Evolutionary conservation across 2,329 filamentous ascomycete species (phyloP).

Genomic region (Sporothrix pallida): DNA sequence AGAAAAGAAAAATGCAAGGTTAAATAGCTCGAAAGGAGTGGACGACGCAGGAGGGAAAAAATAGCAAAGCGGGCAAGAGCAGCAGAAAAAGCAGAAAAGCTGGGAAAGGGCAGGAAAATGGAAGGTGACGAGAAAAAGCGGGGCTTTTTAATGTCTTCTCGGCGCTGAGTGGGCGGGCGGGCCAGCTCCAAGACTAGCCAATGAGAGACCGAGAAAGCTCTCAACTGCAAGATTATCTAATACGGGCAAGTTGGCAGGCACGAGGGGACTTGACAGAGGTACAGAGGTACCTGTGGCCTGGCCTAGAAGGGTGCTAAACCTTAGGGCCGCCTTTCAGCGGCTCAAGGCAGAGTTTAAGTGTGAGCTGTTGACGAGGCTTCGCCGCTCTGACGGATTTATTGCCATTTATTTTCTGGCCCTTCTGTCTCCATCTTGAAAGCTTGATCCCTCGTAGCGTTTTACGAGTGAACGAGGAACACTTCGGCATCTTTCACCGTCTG

Average conservation of each 20-base stretch:
- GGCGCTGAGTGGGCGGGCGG: slow-evolving; percentile 27
- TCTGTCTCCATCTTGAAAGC: not conserved
- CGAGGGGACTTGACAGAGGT: too few species aligned
- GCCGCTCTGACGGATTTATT: not conserved
- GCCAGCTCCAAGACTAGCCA: not conserved
- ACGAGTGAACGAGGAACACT: not conserved
- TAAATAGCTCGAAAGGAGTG: slow-evolving; percentile 21
- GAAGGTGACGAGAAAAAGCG: slow-evolving; percentile 28
- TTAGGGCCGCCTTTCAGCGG: slow-evolving; percentile 6
- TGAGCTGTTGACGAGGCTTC: slow-evolving; percentile 6
- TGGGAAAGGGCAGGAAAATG: slow-evolving; percentile 25
- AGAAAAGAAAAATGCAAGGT: slow-evolving; percentile 20
- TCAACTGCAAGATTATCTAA: slow-evolving; percentile 19
- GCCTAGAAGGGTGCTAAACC: slow-evolving; percentile 4
- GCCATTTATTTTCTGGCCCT: not conserved
- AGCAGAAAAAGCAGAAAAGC: slow-evolving; percentile 20
- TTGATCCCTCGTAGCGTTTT: not conserved
- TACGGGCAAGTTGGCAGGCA: not conserved
- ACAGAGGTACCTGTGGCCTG: not conserved
- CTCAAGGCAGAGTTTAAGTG: slow-evolving; percentile 9
- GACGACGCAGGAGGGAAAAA: slow-evolving; percentile 33
- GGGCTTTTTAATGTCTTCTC: not conserved
- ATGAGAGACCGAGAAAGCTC: slow-evolving; percentile 15
- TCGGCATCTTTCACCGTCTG: not conserved
- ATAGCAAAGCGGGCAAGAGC: slow-evolving; percentile 21